Percentiles rank a stretch among this genome's conserved stretches.
Evolutionary conservation across 495 filamentous ascomycete genomes (phyloP).

Genomic region (Talaromyces wortmannii): DNA sequence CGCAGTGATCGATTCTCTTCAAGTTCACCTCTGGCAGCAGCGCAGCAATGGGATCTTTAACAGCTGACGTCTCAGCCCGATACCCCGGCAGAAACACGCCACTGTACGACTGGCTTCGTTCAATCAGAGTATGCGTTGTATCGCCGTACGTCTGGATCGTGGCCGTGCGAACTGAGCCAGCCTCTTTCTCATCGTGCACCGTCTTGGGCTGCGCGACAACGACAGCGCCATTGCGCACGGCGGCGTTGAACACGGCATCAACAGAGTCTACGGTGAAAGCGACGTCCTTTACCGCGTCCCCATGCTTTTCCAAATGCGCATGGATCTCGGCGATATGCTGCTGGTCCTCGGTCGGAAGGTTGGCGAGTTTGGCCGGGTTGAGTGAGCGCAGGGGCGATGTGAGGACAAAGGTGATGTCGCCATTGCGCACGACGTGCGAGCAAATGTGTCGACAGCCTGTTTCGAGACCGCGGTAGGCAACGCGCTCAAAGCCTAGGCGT

Average conservation of each 20-base stretch:
- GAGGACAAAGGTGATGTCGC: conserved; percentile 72
- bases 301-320: conserved; percentile 69
- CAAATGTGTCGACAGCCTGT: conserved; percentile 71
- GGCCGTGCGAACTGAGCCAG: conserved; percentile 56
- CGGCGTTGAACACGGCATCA: conserved; percentile 61
- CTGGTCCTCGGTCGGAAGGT: conserved; percentile 44
- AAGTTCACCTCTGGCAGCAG: conserved; percentile 57
- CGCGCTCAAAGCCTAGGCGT: conserved; percentile 70
- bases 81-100: conserved; percentile 81
- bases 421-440: conserved; percentile 76
- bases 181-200: conserved; percentile 32
- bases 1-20: conserved; percentile 80
- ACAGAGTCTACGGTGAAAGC: conserved; percentile 87
- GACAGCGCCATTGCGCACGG: conserved; percentile 62
- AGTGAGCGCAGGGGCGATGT: conserved; percentile 69
- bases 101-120: conserved; percentile 48
- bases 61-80: conserved; percentile 29
- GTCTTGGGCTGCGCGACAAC: conserved; percentile 51
- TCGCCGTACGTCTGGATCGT: conserved; percentile 84
- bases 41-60: conserved; percentile 40
- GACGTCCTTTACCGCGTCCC: conserved; percentile 87
- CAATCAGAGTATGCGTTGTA: conserved; percentile 83
- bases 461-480: conserved; percentile 83
- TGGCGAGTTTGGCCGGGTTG: conserved; percentile 2
- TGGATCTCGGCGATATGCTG: conserved; percentile 61